These are phyloP conservation scores for Keithomyces neogunnii DNA, from an alignment of 2,329 filamentous ascomycete genomes.

Conservation along the genomic window DNA sequence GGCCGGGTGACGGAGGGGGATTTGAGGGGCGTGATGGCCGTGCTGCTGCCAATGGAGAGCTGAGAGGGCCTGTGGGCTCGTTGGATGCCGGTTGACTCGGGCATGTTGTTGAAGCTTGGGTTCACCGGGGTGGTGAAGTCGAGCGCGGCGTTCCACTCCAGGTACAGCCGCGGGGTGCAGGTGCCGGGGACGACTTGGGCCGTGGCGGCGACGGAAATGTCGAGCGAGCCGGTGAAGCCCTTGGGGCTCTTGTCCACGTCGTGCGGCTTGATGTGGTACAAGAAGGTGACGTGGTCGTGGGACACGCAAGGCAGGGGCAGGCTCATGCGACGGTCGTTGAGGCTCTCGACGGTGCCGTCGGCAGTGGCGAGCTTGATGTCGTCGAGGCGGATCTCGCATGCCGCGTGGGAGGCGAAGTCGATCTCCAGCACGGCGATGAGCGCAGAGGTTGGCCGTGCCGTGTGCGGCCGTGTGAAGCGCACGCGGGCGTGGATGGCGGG, in stretches of 20 bases:
- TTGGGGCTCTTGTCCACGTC: slow-evolving; percentile 36
- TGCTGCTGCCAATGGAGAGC: slow-evolving; percentile 49
- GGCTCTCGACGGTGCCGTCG: slow-evolving; percentile 50
- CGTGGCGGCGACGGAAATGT: slow-evolving; percentile 52
- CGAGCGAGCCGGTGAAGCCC: slow-evolving; percentile 42
- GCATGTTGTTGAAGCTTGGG: slow-evolving; percentile 48
- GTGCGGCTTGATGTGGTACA: slow-evolving; percentile 57
- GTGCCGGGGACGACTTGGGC: slow-evolving; percentile 45
- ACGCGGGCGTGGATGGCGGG: slow-evolving; percentile 66
- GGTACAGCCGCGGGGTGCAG: slow-evolving; percentile 53
- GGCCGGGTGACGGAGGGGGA: slow-evolving; percentile 50
- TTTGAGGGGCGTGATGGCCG: slow-evolving; percentile 44
- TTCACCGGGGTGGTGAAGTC: slow-evolving; percentile 62
- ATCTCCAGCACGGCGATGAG: slow-evolving; percentile 65
- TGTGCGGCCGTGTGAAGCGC: slow-evolving; percentile 58
- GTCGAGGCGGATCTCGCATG: slow-evolving; percentile 56
- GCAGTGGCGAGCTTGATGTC: slow-evolving; percentile 48
- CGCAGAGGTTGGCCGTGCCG: slow-evolving; percentile 47
- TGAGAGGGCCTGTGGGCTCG: slow-evolving; percentile 55
- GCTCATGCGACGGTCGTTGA: slow-evolving; percentile 36
- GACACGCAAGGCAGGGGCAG: slow-evolving; percentile 56
- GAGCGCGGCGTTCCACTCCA: slow-evolving; percentile 60
- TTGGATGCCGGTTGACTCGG: slow-evolving; percentile 45
- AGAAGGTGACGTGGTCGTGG: slow-evolving; percentile 66
- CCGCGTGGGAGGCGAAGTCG: slow-evolving; percentile 63